These are phyloP conservation scores for Pleurotus sapidus DNA, from an alignment of 768 basidiomycete genomes.

Conservation along the genomic window DNA sequence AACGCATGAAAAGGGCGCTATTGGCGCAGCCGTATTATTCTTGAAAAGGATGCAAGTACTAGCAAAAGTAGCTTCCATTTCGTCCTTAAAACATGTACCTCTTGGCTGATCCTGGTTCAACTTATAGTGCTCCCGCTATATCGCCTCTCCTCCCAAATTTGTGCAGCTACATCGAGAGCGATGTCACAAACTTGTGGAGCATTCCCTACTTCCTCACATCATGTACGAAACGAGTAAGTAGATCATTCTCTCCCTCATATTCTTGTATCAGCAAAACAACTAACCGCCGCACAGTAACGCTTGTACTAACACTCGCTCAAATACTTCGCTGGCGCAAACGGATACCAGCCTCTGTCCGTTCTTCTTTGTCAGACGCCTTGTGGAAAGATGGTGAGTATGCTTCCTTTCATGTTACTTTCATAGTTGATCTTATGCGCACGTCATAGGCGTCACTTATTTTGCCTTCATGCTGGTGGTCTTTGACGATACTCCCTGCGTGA, in stretches of 20 bases:
- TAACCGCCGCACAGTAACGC: conserved; percentile 6
- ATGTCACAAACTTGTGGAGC: conserved; percentile 10
- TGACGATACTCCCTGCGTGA: background rate
- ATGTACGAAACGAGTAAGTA: conserved; percentile 15
- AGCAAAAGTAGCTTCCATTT: background rate
- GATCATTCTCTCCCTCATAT: background rate
- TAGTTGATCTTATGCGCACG: background rate
- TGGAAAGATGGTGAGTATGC: conserved; percentile 16
- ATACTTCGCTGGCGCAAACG: conserved; percentile 13
- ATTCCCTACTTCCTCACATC: conserved; percentile 15
- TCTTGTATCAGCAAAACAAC: no score
- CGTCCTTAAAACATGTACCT: no score
- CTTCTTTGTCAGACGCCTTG: conserved; percentile 13
- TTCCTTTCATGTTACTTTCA: background rate
- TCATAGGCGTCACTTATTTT: conserved; percentile 15
- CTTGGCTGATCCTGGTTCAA: no score
- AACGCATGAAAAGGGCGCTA: background rate
- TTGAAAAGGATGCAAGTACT: background rate
- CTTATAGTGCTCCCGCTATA: background rate
- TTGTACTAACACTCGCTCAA: conserved; percentile 13
- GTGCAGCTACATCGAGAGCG: conserved; percentile 10
- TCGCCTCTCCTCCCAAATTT: background rate
- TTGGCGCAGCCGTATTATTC: background rate
- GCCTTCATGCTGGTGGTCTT: conserved; percentile 14
- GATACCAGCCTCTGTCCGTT: conserved; percentile 12